Evolutionary conservation across 257 asterid genomes (phyloP).

Genomic region (Fraxinus pennsylvanica): DNA sequence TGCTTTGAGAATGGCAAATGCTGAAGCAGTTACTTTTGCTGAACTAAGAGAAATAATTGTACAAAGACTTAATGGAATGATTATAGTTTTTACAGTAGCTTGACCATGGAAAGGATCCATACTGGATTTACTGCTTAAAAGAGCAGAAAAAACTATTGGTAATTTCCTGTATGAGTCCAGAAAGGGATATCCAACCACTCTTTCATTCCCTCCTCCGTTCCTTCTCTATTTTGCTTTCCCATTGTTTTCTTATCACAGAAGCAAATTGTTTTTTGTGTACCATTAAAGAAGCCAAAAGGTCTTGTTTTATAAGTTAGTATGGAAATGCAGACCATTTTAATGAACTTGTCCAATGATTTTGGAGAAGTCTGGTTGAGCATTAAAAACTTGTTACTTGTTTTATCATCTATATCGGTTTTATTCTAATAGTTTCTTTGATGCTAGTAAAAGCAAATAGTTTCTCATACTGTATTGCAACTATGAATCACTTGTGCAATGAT

Average conservation of each 20-base stretch:
- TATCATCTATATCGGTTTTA: background rate
- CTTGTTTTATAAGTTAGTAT: background rate
- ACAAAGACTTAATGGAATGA: background rate
- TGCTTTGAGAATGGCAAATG: conserved; percentile 5
- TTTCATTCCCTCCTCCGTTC: background rate
- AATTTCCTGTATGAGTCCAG: background rate
- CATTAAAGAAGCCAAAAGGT: background rate
- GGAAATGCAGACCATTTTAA: background rate
- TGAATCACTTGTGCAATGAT: background rate
- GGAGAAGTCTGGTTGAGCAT: background rate
- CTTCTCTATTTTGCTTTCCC: background rate
- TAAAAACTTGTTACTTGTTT: background rate
- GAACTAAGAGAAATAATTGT: background rate
- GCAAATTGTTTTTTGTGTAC: background rate
- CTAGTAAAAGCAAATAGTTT: conserved; percentile 8
- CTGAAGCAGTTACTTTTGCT: conserved; percentile 3
- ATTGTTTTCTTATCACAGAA: background rate
- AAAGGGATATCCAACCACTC: background rate
- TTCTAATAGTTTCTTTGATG: background rate
- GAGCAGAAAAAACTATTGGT: background rate
- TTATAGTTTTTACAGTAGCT: conserved; percentile 5
- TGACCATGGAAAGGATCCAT: background rate
- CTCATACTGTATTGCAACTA: background rate
- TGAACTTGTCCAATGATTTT: background rate
- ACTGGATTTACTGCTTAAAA: background rate